A percentile compares a stretch with the other conserved stretches of the same genome.
Evolutionary conservation across 116 monocot species (phyloP).

Genomic region (Trichopus zeylanicus): DNA sequence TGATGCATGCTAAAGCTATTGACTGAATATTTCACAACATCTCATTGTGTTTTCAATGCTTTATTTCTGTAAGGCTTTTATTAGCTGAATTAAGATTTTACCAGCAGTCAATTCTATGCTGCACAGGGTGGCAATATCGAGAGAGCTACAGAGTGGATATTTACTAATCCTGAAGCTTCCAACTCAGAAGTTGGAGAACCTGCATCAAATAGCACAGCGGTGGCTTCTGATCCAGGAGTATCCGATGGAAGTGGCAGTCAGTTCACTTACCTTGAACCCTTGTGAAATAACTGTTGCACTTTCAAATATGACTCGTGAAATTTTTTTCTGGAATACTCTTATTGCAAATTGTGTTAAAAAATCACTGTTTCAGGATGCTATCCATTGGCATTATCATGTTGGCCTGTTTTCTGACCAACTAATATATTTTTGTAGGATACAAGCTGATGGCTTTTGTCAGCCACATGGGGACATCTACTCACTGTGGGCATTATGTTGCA

Average conservation of each 20-base stretch:
- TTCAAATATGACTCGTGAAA: no score
- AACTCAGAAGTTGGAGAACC: constrained; percentile 39
- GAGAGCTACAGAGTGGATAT: constrained; percentile 96
- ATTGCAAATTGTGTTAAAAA: no score
- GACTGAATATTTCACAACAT: background rate
- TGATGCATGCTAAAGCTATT: background rate
- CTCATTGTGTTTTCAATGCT: background rate
- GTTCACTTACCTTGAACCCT: constrained; percentile 7
- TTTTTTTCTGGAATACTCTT: no score
- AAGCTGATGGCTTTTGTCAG: constrained; percentile 74
- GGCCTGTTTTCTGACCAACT: background rate
- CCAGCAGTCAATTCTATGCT: background rate
- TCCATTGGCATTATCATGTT: no score
- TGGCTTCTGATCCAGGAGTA: constrained; percentile 30
- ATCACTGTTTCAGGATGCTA: no score
- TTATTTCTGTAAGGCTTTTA: background rate
- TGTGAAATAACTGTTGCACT: background rate
- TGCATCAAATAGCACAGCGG: constrained; percentile 26
- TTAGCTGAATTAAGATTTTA: background rate
- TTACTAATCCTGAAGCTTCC: constrained; percentile 70
- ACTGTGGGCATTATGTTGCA: constrained; percentile 96
- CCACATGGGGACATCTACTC: constrained; percentile 90
- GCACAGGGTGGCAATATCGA: constrained; percentile 80
- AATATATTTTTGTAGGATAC: constrained; percentile 57
- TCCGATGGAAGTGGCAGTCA: constrained; percentile 90